These are phyloP conservation scores for Arxiozyma telluris DNA, from an alignment of 1,139 yeast species.

Conservation along the genomic window DNA sequence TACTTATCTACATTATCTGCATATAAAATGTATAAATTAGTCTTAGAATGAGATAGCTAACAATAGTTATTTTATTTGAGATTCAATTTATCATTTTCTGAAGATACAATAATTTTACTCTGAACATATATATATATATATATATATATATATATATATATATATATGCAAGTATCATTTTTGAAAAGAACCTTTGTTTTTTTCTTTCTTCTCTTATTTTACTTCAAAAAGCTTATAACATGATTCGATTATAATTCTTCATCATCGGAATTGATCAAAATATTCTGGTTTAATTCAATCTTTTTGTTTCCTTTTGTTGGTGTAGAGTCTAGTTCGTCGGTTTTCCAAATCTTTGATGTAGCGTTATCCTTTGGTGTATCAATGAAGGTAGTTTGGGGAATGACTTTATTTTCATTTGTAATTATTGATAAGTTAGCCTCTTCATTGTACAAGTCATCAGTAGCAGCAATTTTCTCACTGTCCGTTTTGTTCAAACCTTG, in stretches of 20 bases:
- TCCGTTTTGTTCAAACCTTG: background rate
- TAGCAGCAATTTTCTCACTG: conserved; percentile 9
- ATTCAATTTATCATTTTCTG: background rate
- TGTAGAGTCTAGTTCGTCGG: background rate
- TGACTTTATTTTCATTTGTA: conserved; percentile 14
- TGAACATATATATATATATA: background rate
- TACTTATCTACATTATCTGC: conserved; percentile 33
- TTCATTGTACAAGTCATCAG: conserved; percentile 3
- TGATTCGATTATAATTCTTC: conserved; percentile 11
- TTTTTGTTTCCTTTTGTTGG: conserved; percentile 7
- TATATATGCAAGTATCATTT: background rate
- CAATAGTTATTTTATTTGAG: conserved; percentile 10
- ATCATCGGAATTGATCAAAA: conserved; percentile 27
- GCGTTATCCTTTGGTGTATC: conserved; percentile 25
- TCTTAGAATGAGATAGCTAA: conserved; percentile 12
- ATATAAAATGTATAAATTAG: background rate
- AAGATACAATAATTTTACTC: background rate
- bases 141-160: too few species aligned
- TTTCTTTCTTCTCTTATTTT: background rate
- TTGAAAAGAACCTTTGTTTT: background rate
- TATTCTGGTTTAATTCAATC: conserved; percentile 21
- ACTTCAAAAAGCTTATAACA: background rate
- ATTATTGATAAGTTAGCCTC: conserved; percentile 7
- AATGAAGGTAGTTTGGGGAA: conserved; percentile 26
- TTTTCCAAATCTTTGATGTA: conserved; percentile 18